Evolutionary conservation across 1,139 yeast genomes (phyloP).

Genomic region (Candida sanyaensis): DNA sequence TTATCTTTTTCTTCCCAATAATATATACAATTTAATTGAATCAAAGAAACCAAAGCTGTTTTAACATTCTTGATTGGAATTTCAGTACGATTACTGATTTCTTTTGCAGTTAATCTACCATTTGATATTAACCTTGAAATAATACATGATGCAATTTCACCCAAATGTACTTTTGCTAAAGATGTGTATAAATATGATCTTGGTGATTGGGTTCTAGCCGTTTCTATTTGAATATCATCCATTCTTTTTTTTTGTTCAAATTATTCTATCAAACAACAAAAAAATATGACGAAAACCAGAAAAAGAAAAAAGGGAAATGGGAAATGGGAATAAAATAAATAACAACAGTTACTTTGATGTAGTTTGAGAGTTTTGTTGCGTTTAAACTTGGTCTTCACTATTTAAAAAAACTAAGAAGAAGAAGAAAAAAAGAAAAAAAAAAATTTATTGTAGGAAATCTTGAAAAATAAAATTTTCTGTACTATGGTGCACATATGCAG

Average conservation of each 20-base stretch:
- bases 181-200: conserved; percentile 57
- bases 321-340: too few species aligned
- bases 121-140: conserved; percentile 57
- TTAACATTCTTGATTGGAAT: conserved; percentile 50
- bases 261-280: too few species aligned
- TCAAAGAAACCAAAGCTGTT: conserved; percentile 60
- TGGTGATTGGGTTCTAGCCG: conserved; percentile 57
- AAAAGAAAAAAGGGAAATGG: background rate
- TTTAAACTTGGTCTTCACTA: background rate
- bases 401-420: too few species aligned
- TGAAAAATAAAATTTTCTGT: conserved; percentile 1
- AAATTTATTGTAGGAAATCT: background rate
- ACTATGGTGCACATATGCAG: background rate
- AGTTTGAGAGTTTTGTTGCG: too few species aligned
- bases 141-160: conserved; percentile 62
- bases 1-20: conserved; percentile 50
- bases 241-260: conserved; percentile 6
- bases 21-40: conserved; percentile 65
- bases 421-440: background rate
- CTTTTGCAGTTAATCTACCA: conserved; percentile 57
- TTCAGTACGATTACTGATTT: conserved; percentile 42
- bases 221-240: conserved; percentile 17
- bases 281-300: background rate
- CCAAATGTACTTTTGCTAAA: conserved; percentile 56
- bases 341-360: background rate